Percentiles rank a stretch among this genome's conserved stretches.
These are phyloP conservation scores for Cryomyces minteri DNA, from an alignment of 495 filamentous ascomycete species.

Conservation along the genomic window DNA sequence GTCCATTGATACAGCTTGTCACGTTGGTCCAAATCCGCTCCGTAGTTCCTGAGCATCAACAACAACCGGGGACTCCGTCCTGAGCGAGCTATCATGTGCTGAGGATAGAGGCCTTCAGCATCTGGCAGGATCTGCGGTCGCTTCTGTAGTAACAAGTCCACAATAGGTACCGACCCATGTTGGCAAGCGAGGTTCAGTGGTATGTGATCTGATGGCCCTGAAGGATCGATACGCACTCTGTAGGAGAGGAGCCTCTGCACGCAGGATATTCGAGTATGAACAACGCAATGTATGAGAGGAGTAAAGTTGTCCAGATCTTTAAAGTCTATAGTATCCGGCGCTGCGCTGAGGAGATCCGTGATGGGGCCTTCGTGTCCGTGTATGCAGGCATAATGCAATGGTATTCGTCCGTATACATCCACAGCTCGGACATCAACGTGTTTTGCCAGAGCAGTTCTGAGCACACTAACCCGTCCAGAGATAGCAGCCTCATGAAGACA, in stretches of 20 bases:
- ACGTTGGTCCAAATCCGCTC: conserved; percentile 78
- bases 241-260: conserved; percentile 54
- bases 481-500: conserved; percentile 91
- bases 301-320: conserved; percentile 97
- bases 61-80: conserved; percentile 64
- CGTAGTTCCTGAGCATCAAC: conserved; percentile 61
- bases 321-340: conserved; percentile 51
- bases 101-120: conserved; percentile 92
- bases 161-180: conserved; percentile 66
- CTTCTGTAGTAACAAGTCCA: conserved; percentile 62
- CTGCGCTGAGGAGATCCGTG: conserved; percentile 40
- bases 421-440: conserved; percentile 57
- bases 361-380: conserved; percentile 81
- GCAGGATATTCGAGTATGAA: conserved; percentile 60
- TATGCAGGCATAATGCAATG: conserved; percentile 91
- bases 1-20: conserved; percentile 98
- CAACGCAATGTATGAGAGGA: conserved; percentile 84
- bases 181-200: conserved; percentile 90
- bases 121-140: conserved; percentile 67
- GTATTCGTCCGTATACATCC: conserved; percentile 87
- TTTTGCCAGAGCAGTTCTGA: conserved; percentile 49
- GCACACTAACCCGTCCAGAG: conserved; percentile 59
- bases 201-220: conserved; percentile 74
- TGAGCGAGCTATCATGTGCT: conserved; percentile 87
- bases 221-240: conserved; percentile 62